Base-by-base conservation (phyloP, 352 stramenopile species). In the Thraustochytrium sp. region DNA sequence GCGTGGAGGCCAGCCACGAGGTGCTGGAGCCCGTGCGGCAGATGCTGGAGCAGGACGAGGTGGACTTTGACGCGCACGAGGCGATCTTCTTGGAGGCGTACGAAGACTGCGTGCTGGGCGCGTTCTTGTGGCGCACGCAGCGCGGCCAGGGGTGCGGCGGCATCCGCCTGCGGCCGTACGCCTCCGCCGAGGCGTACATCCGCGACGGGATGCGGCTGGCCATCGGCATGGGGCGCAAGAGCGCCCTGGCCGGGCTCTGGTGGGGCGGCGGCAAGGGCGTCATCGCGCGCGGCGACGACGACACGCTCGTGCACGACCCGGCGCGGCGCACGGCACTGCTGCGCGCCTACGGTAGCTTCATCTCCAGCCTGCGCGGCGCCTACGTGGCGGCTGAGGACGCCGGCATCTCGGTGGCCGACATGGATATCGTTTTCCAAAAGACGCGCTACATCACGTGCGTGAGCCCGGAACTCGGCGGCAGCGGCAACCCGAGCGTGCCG, bases 241-340 rank as follows among this genome's bases (percentile, higher is more conserved):
- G 21, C 21, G 63, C 63, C 8, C 63, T 76, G 21, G 63, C 63
- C 21, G 63, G 63, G 63, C 63, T 76, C 31, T 76, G 63, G 63
- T 76, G 37, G 31, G 63, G 63, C 44, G 63, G 63, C 44, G 63
- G 63, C n/a, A 76, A 76, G 63, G 63, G 63, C 29, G 63, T 76
- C 8, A 76, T 76, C 34, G 63, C 63, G 34, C 55, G 26, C 55
- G 63, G 48, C 44, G 44, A 54, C 9, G 63, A 76, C 48, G 2
- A 53, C 63, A 26, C 23, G 13, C 44, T 44, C 26, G 48, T 53
- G 5, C 16, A 76, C 2, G 63, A 76, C 63, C 63, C 63, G 38
- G 31, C n/a, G 48, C 18, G 23, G 11, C 44, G 63, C n/a, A 9
- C 36, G 48, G 48, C 31, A 26, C 63, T 76, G 26, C 26, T 76